Evolutionary conservation across 495 filamentous ascomycete genomes (phyloP).

Genomic region (Mytilinidion resinicola): DNA sequence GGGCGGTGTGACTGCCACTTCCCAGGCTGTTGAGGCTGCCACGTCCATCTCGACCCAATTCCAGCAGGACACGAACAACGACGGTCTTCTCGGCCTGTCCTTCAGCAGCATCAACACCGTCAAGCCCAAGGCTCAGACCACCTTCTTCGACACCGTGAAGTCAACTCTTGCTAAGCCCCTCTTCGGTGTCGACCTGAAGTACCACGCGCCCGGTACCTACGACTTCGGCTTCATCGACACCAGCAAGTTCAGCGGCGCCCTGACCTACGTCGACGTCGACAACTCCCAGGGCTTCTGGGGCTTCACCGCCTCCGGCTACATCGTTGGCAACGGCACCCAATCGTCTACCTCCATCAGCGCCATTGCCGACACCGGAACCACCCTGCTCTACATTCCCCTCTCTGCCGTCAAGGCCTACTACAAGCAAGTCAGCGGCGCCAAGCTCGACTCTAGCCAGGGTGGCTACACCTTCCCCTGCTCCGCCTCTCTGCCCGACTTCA

Average conservation of each 20-base stretch:
- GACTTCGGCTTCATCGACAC: slow-evolving; percentile 70
- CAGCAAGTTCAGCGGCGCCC: slow-evolving; percentile 54
- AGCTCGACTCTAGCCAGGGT: slow-evolving; percentile 44
- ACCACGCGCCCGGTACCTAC: slow-evolving; percentile 57
- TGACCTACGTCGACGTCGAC: slow-evolving; percentile 57
- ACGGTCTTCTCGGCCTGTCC: slow-evolving; percentile 66
- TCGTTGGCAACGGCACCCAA: slow-evolving; percentile 44
- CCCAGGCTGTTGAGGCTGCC: slow-evolving; percentile 67
- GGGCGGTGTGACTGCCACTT: slow-evolving; percentile 54
- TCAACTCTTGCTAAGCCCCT: slow-evolving; percentile 50
- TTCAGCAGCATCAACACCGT: slow-evolving; percentile 69
- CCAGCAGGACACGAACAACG: slow-evolving; percentile 50
- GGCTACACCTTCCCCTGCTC: slow-evolving; percentile 67
- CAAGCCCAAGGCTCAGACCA: slow-evolving; percentile 52
- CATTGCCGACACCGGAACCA: slow-evolving; percentile 65
- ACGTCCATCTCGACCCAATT: slow-evolving; percentile 55
- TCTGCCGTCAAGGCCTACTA: slow-evolving; percentile 60
- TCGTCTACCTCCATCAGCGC: slow-evolving; percentile 40
- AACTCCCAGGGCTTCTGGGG: slow-evolving; percentile 62
- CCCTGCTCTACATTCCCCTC: slow-evolving; percentile 58
- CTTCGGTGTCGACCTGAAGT: slow-evolving; percentile 64
- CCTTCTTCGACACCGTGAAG: slow-evolving; percentile 69
- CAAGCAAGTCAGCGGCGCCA: slow-evolving; percentile 46
- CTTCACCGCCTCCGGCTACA: slow-evolving; percentile 59
- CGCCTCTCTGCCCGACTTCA: slow-evolving; percentile 55